Percentiles rank a stretch among this genome's conserved stretches.
Evolutionary conservation across 148 eudicot genomes (phyloP).

Genomic region (Rhododendron griersonianum): DNA sequence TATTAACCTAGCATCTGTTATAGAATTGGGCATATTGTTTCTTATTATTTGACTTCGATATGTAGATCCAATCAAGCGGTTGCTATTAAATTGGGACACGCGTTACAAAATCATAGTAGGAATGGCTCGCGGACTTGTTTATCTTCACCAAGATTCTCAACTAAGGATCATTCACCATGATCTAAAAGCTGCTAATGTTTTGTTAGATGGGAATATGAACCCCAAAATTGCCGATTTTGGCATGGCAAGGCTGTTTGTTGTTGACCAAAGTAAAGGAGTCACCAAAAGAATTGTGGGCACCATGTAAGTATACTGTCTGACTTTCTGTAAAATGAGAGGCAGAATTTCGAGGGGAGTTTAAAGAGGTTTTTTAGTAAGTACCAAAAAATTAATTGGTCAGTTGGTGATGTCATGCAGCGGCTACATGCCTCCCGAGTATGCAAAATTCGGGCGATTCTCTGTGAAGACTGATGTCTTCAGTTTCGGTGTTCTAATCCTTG

Average conservation of each 20-base stretch:
- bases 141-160: conserved; percentile 42
- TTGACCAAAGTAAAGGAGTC: conserved; percentile 20
- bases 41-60: neutral
- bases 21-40: neutral
- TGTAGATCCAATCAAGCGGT: conserved; percentile 18
- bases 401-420: neutral
- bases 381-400: neutral
- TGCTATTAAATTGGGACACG: conserved; percentile 20
- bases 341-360: neutral
- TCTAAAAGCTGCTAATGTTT: conserved; percentile 37
- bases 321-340: neutral
- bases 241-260: conserved; percentile 34
- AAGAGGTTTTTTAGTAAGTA: neutral
- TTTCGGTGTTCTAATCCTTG: conserved; percentile 35
- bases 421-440: conserved; percentile 50
- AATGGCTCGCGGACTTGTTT: conserved; percentile 29
- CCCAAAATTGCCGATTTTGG: conserved; percentile 53
- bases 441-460: conserved; percentile 28
- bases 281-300: conserved; percentile 35
- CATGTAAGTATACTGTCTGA: conserved; percentile 10
- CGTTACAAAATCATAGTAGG: conserved; percentile 34
- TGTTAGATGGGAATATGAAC: conserved; percentile 28
- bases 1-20: neutral
- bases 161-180: conserved; percentile 35
- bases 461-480: conserved; percentile 43